Conservation (phyloP, 2,329 filamentous ascomycete species). For the Xylaria hypoxylon region DNA sequence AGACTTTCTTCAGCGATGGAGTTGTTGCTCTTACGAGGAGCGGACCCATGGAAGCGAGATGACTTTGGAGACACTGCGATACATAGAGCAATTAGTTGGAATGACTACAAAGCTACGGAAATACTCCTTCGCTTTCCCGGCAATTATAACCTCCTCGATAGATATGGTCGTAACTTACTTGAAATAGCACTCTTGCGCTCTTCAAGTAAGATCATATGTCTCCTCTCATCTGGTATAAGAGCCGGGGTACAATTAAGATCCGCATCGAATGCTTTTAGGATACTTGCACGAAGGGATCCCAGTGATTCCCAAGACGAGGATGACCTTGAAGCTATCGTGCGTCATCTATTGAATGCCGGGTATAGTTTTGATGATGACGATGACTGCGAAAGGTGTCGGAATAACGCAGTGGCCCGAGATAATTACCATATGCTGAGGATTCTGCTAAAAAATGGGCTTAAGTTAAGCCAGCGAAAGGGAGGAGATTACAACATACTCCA, state of each 20-base stretch:
- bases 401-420: not conserved
- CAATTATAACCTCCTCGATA: not conserved
- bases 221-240: not conserved
- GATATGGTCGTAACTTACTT: not conserved
- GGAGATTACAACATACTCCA: not conserved
- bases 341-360: not conserved
- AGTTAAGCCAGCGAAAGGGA: not conserved
- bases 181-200: not conserved
- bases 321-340: not conserved
- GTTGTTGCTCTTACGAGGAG: conserved; percentile 10
- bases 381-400: not conserved
- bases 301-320: not conserved
- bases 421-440: not conserved
- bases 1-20: not conserved
- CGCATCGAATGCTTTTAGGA: not conserved
- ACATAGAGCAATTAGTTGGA: not conserved
- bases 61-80: not conserved
- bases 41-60: conserved; percentile 4
- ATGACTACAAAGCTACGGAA: conserved; percentile 2
- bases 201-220: not conserved
- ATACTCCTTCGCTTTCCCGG: not conserved
- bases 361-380: not conserved
- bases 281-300: not conserved
- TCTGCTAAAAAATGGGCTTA: conserved; percentile 6
- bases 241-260: not conserved